Evolutionary conservation across 768 basidiomycete species (phyloP).

Genomic region (Tulasnella sp.): DNA sequence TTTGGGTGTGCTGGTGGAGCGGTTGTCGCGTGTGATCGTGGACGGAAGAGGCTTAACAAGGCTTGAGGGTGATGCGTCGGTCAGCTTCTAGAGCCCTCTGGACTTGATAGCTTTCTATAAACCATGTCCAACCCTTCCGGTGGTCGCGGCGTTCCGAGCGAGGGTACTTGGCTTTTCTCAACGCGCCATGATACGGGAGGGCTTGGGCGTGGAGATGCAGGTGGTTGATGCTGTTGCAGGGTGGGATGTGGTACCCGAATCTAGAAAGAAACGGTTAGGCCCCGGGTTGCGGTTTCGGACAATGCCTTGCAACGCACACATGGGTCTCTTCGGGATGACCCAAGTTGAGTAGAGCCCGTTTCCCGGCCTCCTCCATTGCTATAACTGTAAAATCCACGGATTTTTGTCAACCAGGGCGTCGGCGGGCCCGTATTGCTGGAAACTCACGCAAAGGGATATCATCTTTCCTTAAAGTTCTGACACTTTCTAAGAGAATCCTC

Average conservation of each 20-base stretch:
- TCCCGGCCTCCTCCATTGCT: conserved; percentile 51
- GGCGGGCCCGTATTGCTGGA: conserved; percentile 20
- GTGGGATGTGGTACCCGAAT: conserved; percentile 79
- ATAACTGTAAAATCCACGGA: conserved; percentile 37
- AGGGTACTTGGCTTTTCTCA: conserved; percentile 48
- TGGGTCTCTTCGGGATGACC: conserved; percentile 39
- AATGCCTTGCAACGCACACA: conserved; percentile 37
- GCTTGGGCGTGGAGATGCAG: conserved; percentile 71
- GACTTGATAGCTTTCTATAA: conserved; percentile 33
- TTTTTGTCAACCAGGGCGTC: conserved; percentile 34
- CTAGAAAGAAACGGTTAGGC: conserved; percentile 38
- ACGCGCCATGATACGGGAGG: conserved; percentile 53
- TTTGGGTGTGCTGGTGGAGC: neutral
- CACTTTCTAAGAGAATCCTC: conserved; percentile 45
- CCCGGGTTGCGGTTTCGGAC: conserved; percentile 23
- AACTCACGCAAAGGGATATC: conserved; percentile 52
- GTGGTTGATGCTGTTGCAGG: conserved; percentile 67
- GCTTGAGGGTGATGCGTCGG: neutral
- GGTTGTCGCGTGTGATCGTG: neutral
- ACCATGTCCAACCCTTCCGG: conserved; percentile 69
- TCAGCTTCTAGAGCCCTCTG: neutral
- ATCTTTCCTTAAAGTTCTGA: conserved; percentile 44
- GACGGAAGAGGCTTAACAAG: neutral
- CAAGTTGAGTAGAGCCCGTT: conserved; percentile 48
- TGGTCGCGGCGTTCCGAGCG: conserved; percentile 33